Conservation (phyloP, 352 stramenopile species). For the Phytophthora colocasiae region DNA sequence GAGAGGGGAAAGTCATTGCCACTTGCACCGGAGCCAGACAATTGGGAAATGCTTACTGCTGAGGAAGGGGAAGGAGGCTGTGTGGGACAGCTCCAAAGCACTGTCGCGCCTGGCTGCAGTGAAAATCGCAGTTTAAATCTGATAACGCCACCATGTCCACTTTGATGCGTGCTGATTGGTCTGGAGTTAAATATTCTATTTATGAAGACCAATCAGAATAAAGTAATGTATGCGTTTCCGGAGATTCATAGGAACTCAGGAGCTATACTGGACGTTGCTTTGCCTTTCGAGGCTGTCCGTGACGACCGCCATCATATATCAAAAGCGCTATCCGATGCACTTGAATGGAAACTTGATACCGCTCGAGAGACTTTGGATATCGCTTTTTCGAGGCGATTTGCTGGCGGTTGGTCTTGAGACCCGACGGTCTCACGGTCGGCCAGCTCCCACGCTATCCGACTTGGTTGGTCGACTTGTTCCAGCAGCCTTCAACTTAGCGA, state of each 20-base stretch:
- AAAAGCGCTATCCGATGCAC: neutral
- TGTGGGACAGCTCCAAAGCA: slow-evolving; percentile 19
- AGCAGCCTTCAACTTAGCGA: slow-evolving; percentile 11
- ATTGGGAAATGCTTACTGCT: slow-evolving; percentile 25
- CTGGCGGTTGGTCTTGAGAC: neutral
- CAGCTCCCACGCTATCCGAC: slow-evolving; percentile 10
- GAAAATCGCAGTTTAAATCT: slow-evolving; percentile 12
- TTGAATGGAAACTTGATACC: slow-evolving; percentile 4
- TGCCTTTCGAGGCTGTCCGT: neutral
- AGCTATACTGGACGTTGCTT: no score
- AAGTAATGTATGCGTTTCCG: slow-evolving; percentile 7
- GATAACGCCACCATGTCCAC: slow-evolving; percentile 30
- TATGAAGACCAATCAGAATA: slow-evolving; percentile 4
- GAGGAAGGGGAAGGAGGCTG: neutral
- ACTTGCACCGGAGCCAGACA: slow-evolving; percentile 7
- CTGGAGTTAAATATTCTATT: slow-evolving; percentile 3
- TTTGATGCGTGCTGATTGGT: slow-evolving; percentile 14
- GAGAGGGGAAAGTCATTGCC: slow-evolving; percentile 19
- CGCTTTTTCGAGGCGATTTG: neutral
- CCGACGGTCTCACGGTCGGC: neutral
- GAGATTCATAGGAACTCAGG: slow-evolving; percentile 2
- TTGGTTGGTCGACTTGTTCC: slow-evolving; percentile 10
- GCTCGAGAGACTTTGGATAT: slow-evolving; percentile 7
- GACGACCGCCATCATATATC: slow-evolving; percentile 12
- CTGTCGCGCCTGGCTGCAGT: slow-evolving; percentile 8